Evolutionary conservation across 2,329 filamentous ascomycete species (phyloP).

Genomic region (Cercospora janseana): DNA sequence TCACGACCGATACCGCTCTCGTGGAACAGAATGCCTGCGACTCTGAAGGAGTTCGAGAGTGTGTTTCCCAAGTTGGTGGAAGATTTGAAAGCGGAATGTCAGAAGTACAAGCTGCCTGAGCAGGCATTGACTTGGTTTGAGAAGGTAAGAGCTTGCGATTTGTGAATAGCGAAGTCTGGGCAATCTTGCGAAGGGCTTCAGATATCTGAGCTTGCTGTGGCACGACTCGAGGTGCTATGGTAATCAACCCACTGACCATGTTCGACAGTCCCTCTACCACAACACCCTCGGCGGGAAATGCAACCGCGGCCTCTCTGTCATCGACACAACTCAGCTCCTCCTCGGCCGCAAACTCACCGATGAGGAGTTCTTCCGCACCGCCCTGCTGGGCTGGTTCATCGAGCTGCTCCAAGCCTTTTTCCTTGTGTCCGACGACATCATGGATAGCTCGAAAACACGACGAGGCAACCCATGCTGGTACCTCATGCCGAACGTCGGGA

Average conservation of each 20-base stretch:
- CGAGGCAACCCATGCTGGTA: constrained; percentile 97
- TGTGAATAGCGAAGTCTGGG: too few species aligned
- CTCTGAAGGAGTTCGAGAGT: constrained; percentile 81
- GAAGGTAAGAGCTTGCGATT: constrained; percentile 53
- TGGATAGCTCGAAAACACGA: constrained; percentile 93
- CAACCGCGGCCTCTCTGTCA: constrained; percentile 97
- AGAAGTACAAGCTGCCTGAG: constrained; percentile 77
- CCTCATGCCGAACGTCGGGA: constrained; percentile 80
- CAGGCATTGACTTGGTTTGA: constrained; percentile 84
- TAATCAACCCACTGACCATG: background rate
- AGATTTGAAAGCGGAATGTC: constrained; percentile 75
- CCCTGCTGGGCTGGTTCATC: constrained; percentile 92
- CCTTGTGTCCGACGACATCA: constrained; percentile 97
- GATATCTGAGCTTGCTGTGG: background rate
- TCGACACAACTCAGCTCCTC: constrained; percentile 82
- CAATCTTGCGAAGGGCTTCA: too few species aligned
- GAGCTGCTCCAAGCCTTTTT: constrained; percentile 99
- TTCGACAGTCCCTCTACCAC: constrained; percentile 68
- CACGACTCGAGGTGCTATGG: too few species aligned
- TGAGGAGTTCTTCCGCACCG: constrained; percentile 83
- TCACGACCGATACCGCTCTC: constrained; percentile 3
- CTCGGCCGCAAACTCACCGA: constrained; percentile 68
- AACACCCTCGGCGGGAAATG: constrained; percentile 95
- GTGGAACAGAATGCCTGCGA: constrained; percentile 60
- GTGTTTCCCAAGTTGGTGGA: constrained; percentile 84